Base-by-base conservation (phyloP, 129 eudicot genomes). In the Flaveria ramosissima region DNA sequence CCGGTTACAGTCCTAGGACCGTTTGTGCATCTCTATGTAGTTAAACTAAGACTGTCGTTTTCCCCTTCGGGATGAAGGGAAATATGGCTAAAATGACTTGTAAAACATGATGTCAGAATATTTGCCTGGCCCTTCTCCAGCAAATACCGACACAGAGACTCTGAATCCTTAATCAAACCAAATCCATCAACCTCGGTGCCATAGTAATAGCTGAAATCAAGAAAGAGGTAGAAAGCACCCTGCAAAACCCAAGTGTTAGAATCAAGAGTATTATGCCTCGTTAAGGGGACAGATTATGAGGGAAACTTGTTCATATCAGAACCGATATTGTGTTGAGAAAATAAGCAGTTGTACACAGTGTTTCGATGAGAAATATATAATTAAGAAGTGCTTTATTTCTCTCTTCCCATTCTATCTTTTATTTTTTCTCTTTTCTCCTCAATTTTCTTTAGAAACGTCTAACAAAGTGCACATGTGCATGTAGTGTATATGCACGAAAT, bases 221-320 rank as follows among this genome's bases (percentile, higher is more conserved):
- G 86, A 84, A 94, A 91, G 16, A 94, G 96, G 78, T 94, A 94
- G 83, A 94, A 94, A 50, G 98, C 98, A 74, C 98, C 98, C 97
- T 94, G 91, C 84, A 85, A 81, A 65, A 11, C 11, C 75, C 3
- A 64, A 36, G 30, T 48, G 23, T 45, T 48, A 85, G 23, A 68
- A 66, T 20, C 45, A 15, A 32, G 45, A n/a, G n/a, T n/a, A n/a
- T n/a, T n/a, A n/a, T n/a, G n/a, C n/a, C n/a, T n/a, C n/a, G n/a
- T n/a, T n/a, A n/a, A n/a, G 68, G 42, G 39, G 43, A 27, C 68
- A 30, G 21, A 30, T 27, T 30, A 27, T 26, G 68, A 62, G 9
- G n/a, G 10, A 36, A 62, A 61, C 17, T 23, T 10, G 39, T 24
- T 45, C 50, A 45, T 10, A 0, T 45, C 20, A 51, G 57, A 45